Evolutionary conservation across 495 filamentous ascomycete genomes (phyloP).

Genomic region (Chaetomium tenue): DNA sequence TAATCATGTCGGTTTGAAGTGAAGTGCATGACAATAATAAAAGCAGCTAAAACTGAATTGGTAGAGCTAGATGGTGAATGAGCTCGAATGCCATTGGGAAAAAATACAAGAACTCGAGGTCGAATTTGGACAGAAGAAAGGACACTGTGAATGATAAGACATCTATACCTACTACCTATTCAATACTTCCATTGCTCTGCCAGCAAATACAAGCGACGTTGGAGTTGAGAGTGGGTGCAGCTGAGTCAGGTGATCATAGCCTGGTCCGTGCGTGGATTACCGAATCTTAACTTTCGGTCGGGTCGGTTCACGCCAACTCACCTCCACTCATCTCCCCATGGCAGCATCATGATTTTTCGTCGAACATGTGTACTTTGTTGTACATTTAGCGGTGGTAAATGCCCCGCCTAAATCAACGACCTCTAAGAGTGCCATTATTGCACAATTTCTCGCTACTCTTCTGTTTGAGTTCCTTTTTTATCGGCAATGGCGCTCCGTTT

Average conservation of each 20-base stretch:
- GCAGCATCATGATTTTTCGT: not conserved
- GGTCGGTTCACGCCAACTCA: not conserved
- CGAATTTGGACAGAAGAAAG: no score
- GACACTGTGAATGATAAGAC: no score
- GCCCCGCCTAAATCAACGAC: not conserved
- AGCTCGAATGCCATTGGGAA: no score
- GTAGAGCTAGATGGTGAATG: no score
- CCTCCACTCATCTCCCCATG: not conserved
- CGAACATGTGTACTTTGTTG: not conserved
- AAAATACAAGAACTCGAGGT: no score
- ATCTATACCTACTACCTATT: no score
- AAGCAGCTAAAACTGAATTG: no score
- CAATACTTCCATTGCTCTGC: no score
- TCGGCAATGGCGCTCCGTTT: not conserved
- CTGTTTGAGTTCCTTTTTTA: not conserved
- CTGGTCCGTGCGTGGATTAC: not conserved
- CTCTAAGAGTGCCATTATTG: not conserved
- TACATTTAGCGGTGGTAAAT: not conserved
- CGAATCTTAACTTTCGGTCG: not conserved
- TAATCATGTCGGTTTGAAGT: no score
- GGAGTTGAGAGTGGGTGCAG: no score
- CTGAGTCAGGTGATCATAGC: not conserved
- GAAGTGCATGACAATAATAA: no score
- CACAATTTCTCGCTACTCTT: not conserved
- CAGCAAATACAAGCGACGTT: no score